phyloP scores from a whole-genome alignment of 2,329 filamentous ascomycete species.

The Penicillium sp. region DNA sequence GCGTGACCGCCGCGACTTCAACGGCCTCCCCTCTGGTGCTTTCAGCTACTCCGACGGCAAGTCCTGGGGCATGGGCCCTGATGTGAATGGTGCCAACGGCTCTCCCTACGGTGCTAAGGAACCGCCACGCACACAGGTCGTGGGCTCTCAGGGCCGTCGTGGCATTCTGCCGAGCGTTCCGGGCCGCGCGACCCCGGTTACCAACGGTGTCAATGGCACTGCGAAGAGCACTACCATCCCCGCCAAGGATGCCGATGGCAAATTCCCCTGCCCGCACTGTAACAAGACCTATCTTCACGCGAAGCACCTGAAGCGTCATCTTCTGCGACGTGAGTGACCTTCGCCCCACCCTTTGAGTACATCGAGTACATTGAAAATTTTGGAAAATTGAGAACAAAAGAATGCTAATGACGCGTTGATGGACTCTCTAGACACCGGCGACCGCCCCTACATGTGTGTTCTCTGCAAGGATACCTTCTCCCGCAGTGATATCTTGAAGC shows the following conservation, averaged over 20 bases:
- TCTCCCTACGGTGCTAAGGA: conserved; percentile 43
- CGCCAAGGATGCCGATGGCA: conserved; percentile 93
- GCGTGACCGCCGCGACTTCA: conserved; percentile 52
- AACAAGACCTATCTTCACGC: conserved; percentile 97
- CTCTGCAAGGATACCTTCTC: conserved; percentile 98
- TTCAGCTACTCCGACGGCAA: conserved; percentile 57
- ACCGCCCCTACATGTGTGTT: conserved; percentile 97
- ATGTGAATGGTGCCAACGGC: conserved; percentile 41
- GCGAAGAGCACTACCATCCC: conserved; percentile 81
- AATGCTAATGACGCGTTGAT: conserved; percentile 26
- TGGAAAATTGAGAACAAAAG: background rate
- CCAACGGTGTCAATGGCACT: conserved; percentile 58
- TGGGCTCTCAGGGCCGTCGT: conserved; percentile 88
- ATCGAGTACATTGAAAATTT: no score
- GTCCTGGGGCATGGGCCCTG: conserved; percentile 47
- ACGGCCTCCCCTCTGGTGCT: conserved; percentile 69
- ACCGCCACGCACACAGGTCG: conserved; percentile 69
- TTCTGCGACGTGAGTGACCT: conserved; percentile 80
- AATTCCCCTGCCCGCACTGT: conserved; percentile 97
- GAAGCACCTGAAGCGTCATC: conserved; percentile 95
- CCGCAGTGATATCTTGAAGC: conserved; percentile 95
- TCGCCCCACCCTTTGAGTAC: no score
- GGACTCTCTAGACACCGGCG: conserved; percentile 75
- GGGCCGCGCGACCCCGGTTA: conserved; percentile 74
- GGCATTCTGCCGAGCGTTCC: conserved; percentile 90